A percentile compares a stretch with the other conserved stretches of the same genome.
phyloP scores from a whole-genome alignment of 176 grass and related monocot genomes.

The Dendrocalamus sinicus region DNA sequence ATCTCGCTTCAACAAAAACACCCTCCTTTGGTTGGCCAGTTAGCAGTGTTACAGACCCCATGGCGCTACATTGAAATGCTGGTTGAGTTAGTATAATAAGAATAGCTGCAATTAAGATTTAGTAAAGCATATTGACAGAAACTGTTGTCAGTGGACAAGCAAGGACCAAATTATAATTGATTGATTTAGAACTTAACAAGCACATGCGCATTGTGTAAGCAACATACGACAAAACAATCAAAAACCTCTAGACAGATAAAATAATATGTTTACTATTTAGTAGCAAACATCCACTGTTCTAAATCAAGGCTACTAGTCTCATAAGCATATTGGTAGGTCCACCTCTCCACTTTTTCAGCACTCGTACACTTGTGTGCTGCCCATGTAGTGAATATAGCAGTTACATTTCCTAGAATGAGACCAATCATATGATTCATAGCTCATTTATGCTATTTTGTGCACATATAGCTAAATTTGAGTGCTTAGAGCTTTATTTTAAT shows the following conservation, averaged over 20 bases:
- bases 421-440: not conserved
- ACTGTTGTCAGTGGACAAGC: not conserved
- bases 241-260: not conserved
- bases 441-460: not conserved
- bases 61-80: conserved; percentile 71
- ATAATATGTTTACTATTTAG: not conserved
- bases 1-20: conserved; percentile 90
- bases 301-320: not conserved
- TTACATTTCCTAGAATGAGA: not conserved
- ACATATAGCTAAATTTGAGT: not conserved
- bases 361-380: not conserved
- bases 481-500: not conserved
- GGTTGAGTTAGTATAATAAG: conserved; percentile 21
- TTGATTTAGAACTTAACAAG: conserved; percentile 1
- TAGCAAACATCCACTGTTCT: not conserved
- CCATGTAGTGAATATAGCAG: conserved; percentile 16
- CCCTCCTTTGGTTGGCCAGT: conserved; percentile 89
- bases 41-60: conserved; percentile 84
- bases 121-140: conserved; percentile 15
- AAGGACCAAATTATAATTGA: conserved; percentile 19
- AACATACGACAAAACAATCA: conserved; percentile 27
- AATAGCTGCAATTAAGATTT: conserved; percentile 24
- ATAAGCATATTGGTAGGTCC: not conserved
- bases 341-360: not conserved
- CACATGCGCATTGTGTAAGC: not conserved